These are phyloP conservation scores for Groenewaldozyma salmanticensis DNA, from an alignment of 805 yeast species.

Conservation along the genomic window DNA sequence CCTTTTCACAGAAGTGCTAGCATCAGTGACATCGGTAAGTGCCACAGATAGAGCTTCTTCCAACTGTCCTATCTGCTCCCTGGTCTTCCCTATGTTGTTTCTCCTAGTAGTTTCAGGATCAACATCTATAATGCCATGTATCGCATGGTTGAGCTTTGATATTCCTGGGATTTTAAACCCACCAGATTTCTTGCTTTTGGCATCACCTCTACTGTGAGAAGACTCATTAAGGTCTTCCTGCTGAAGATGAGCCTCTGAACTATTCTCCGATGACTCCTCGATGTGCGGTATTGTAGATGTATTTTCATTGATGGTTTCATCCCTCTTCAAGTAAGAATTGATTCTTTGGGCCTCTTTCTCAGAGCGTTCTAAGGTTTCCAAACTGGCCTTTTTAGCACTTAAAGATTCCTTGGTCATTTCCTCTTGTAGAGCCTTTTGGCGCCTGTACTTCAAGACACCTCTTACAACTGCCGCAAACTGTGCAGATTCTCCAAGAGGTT, in stretches of 20 bases:
- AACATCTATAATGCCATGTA: slow-evolving; percentile 54
- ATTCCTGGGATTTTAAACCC: slow-evolving; percentile 48
- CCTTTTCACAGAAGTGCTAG: slow-evolving; percentile 34
- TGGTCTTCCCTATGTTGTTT: slow-evolving; percentile 36
- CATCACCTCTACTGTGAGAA: slow-evolving; percentile 1
- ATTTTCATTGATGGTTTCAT: slow-evolving; percentile 4
- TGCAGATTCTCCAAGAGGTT: slow-evolving; percentile 63
- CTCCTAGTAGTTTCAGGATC: slow-evolving; percentile 59
- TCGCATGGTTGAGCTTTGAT: slow-evolving; percentile 38
- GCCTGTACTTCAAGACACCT: slow-evolving; percentile 50
- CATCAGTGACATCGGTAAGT: slow-evolving; percentile 41
- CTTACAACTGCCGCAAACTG: slow-evolving; percentile 52
- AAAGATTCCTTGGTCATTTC: slow-evolving; percentile 35
- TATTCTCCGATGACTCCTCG: neutral
- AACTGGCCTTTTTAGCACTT: slow-evolving; percentile 24
- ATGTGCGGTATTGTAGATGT: neutral
- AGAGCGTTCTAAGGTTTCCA: slow-evolving; percentile 32
- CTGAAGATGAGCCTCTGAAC: neutral
- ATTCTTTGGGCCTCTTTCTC: slow-evolving; percentile 38
- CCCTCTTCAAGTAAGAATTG: slow-evolving; percentile 24
- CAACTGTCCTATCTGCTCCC: slow-evolving; percentile 37
- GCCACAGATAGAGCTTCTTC: slow-evolving; percentile 44
- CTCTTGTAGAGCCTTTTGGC: slow-evolving; percentile 44
- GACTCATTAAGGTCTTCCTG: slow-evolving; percentile 10
- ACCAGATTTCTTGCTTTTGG: slow-evolving; percentile 22